These are phyloP conservation scores for Ulota crispa DNA, from an alignment of 225 moss, liverwort and hornwort species.

Conservation along the genomic window DNA sequence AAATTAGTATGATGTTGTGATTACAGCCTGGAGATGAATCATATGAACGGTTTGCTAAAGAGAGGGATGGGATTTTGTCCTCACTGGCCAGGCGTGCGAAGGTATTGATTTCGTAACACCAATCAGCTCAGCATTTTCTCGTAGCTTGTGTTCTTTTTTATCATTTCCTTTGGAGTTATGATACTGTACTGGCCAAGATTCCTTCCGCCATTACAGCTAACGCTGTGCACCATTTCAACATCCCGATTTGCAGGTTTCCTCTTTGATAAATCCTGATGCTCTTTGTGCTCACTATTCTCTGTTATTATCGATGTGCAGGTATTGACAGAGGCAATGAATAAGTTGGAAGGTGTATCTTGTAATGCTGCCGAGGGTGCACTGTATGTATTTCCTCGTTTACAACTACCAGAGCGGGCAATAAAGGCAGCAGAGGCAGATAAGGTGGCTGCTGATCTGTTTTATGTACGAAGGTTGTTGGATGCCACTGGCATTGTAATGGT, in stretches of 20 bases:
- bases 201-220: background rate
- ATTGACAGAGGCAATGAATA: conserved; percentile 79
- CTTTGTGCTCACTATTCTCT: background rate
- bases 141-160: conserved; percentile 15
- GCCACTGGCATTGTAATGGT: conserved; percentile 87
- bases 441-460: conserved; percentile 79
- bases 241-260: background rate
- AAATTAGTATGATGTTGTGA: background rate
- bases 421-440: conserved; percentile 67
- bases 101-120: conserved; percentile 37
- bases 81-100: conserved; percentile 87
- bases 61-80: conserved; percentile 82
- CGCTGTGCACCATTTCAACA: background rate
- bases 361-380: conserved; percentile 89
- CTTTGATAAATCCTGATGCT: background rate
- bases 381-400: conserved; percentile 85
- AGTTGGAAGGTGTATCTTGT: conserved; percentile 90
- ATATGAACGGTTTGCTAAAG: conserved; percentile 65
- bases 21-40: conserved; percentile 75
- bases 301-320: conserved; percentile 45
- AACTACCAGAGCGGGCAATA: conserved; percentile 63
- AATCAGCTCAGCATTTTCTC: background rate
- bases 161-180: background rate
- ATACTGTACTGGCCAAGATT: background rate
- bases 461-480: conserved; percentile 73